These are phyloP conservation scores for Penicillium verhagenii DNA, from an alignment of 495 filamentous ascomycete species.

Conservation along the genomic window DNA sequence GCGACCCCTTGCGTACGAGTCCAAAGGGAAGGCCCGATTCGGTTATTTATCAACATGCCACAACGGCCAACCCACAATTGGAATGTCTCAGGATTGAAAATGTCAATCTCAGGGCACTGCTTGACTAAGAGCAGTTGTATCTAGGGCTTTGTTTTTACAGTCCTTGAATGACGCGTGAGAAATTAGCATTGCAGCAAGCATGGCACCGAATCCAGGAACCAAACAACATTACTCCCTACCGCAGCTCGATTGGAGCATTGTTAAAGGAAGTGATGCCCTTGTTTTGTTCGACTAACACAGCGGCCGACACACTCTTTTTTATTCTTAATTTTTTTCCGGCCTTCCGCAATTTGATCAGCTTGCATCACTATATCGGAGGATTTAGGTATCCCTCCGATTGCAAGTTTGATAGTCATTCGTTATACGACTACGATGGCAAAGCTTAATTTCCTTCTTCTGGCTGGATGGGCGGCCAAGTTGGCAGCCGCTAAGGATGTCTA, in stretches of 20 bases:
- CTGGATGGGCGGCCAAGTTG: slow-evolving; percentile 22
- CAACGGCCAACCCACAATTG: background rate
- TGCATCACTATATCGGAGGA: slow-evolving; percentile 10
- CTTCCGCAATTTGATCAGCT: slow-evolving; percentile 4
- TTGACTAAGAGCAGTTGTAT: background rate
- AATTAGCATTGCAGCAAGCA: slow-evolving; percentile 5
- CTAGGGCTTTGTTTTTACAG: slow-evolving; percentile 4
- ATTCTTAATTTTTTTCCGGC: slow-evolving; percentile 7
- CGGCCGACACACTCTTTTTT: slow-evolving; percentile 15
- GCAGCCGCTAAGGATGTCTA: slow-evolving; percentile 32
- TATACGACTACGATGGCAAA: slow-evolving; percentile 23
- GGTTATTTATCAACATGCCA: slow-evolving; percentile 20
- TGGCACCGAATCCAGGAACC: background rate
- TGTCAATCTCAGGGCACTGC: background rate
- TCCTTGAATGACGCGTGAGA: slow-evolving; percentile 14
- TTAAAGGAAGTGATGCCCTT: slow-evolving; percentile 12
- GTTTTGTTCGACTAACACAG: slow-evolving; percentile 5
- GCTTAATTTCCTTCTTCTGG: slow-evolving; percentile 22
- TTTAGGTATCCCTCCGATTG: slow-evolving; percentile 19
- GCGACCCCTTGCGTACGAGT: slow-evolving; percentile 20
- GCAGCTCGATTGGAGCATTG: slow-evolving; percentile 16
- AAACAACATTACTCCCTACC: slow-evolving; percentile 20
- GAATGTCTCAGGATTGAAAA: slow-evolving; percentile 15
- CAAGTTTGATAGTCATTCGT: slow-evolving; percentile 17
- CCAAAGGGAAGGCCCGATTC: background rate